Evolutionary conservation across 2,329 filamentous ascomycete genomes (phyloP).

Genomic region (Aspergillus costaricaensis): DNA sequence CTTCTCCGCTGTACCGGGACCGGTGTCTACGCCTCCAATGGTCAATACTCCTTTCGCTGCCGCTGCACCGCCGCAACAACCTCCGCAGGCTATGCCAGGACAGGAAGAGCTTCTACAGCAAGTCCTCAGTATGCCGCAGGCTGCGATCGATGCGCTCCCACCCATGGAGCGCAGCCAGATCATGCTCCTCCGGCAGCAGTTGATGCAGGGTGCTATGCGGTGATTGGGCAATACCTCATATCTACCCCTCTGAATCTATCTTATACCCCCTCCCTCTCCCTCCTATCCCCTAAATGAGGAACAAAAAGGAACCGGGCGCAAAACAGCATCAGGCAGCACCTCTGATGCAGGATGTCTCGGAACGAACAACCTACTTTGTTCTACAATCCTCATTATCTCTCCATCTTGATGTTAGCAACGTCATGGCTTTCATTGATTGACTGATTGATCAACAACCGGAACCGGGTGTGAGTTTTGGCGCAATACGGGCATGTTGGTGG

Average conservation of each 20-base stretch:
- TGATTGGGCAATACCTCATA: constrained; percentile 10
- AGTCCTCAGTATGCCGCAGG: constrained; percentile 76
- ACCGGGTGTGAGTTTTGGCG: background rate
- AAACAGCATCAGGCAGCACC: background rate
- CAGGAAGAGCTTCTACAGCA: constrained; percentile 76
- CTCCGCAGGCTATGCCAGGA: constrained; percentile 53
- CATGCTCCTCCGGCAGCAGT: constrained; percentile 69
- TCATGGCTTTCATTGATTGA: background rate
- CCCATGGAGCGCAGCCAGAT: constrained; percentile 77
- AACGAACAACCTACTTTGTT: no score
- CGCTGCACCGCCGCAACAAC: constrained; percentile 48
- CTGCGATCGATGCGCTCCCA: constrained; percentile 76
- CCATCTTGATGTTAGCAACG: background rate
- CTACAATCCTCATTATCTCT: background rate
- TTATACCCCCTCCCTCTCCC: background rate
- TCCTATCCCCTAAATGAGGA: background rate
- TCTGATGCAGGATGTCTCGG: no score
- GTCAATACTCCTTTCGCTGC: constrained; percentile 45
- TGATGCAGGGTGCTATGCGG: constrained; percentile 50
- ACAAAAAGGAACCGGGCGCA: background rate
- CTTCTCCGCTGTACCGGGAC: constrained; percentile 44
- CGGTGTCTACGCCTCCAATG: constrained; percentile 55
- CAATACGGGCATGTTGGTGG: background rate
- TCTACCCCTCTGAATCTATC: background rate
- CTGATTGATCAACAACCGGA: background rate